These are phyloP conservation scores for Coprinopsis sp. DNA, from an alignment of 768 basidiomycete genomes.

Conservation along the genomic window DNA sequence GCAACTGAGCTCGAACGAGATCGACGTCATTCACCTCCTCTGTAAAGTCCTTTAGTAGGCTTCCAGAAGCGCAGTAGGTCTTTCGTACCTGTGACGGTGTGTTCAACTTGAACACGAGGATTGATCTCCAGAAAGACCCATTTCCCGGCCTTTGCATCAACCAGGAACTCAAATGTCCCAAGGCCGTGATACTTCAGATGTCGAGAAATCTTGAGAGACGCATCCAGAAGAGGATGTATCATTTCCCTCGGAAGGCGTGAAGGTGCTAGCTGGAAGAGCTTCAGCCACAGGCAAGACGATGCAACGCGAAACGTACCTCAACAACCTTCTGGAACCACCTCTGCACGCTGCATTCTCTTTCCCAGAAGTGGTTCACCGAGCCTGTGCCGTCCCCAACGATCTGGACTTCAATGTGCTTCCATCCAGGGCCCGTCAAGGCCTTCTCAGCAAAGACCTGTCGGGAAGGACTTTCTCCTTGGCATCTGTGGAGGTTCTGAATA, in stretches of 20 bases:
- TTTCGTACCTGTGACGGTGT: conserved; percentile 75
- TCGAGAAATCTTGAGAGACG: conserved; percentile 75
- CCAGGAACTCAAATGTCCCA: conserved; percentile 86
- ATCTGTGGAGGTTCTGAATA: conserved; percentile 16
- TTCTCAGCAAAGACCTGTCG: conserved; percentile 76
- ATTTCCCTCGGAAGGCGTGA: conserved; percentile 70
- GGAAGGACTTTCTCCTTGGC: conserved; percentile 36
- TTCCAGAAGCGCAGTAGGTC: background rate
- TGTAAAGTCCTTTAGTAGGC: conserved; percentile 20
- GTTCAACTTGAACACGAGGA: conserved; percentile 90
- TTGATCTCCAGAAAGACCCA: conserved; percentile 93
- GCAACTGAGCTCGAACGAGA: conserved; percentile 85
- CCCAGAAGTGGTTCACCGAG: conserved; percentile 81
- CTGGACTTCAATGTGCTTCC: conserved; percentile 85
- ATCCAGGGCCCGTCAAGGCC: conserved; percentile 67
- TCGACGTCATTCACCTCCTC: conserved; percentile 90
- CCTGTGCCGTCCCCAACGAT: conserved; percentile 75
- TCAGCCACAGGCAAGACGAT: background rate
- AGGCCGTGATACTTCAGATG: conserved; percentile 79
- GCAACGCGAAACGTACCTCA: conserved; percentile 45
- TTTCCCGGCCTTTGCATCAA: conserved; percentile 62
- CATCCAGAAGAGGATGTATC: conserved; percentile 61
- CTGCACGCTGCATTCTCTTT: conserved; percentile 91
- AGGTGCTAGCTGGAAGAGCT: conserved; percentile 46
- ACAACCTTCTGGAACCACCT: conserved; percentile 84